Evolutionary conservation across 495 filamentous ascomycete genomes (phyloP), one percentile per base, ranked within the genome.

Genomic region (Penicillium egyptiacum): DNA sequence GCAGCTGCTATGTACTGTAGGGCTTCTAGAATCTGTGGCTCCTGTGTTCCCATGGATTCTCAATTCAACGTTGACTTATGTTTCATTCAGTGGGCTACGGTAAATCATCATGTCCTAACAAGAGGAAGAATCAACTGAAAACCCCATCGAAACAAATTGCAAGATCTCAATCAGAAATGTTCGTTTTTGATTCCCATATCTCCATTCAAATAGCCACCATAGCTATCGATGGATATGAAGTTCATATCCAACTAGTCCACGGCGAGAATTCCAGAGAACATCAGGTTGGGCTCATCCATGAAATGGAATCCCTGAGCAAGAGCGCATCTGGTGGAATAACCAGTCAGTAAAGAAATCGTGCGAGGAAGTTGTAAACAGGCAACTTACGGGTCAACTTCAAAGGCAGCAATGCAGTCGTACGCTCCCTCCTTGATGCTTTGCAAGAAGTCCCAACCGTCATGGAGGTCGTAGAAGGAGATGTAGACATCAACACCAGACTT

Each of bases 331-430:
- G 22, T 35, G 11, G 2, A n/a, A 10, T 2, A 26, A 25, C 12
- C 9, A 35, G 19, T 55, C 3, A 55, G 53, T 22, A 55, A 53
- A 20, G 26, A 5, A 28, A 20, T 5, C 12, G 12, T n/a, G 5
- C 6, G 11, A 11, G 30, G 5, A 40, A 25, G 30, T 5, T n/a
- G n/a, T 12, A 28, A 41, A 19, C 30, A 1, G 23, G 8, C 2
- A 5, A 73, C 75, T 65, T 57, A 81, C 68, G 80, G 79, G 53
- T 83, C 80, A 46, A 59, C 28, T 6, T 66, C 69, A 47, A 70
- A 78, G 30, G 60, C 70, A 71, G 68, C 69, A 72, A n/a, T 69
- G 65, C 61, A 55, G 11, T 46, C 55, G 4, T 48, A 44, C 3
- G 31, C 5, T 8, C 44, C 57, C 1, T 48, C 39, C 22, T 46